Base-by-base conservation (phyloP, 2,329 filamentous ascomycete genomes). In the Incumbomyces delicatus region DNA sequence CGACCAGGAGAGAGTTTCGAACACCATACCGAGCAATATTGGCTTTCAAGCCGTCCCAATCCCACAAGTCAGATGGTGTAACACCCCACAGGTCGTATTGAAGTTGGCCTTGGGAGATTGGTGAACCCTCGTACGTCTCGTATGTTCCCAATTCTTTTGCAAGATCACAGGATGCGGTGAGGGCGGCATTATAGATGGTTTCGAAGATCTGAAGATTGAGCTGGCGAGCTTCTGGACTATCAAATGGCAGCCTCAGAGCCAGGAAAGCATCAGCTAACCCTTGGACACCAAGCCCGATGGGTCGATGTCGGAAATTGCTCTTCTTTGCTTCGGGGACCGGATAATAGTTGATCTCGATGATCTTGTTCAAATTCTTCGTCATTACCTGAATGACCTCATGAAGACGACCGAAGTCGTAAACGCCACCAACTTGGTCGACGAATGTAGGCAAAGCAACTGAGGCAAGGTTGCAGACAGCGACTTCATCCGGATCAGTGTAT, bases 11-110 rank as follows among this genome's bases (percentile, higher is more conserved):
- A 65, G 86, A 94, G 82, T 98, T 98, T 67, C 90, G 89, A 32
- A 95, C 78, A 70, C 92, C 92, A 59, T 94, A 79, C 72, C 94
- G 78, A 63, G 89, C 87, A 64, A 98, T 94, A 68, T 94, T 80
- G 56, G 80, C 83, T 74, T 95, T 94, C 58, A 98, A 75, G 7
- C 78, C 68, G 52, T 82, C 80, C 92, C 92, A 98, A 67, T 98
- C 90, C 92, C 92, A 98, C 17, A 98, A 83, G 58, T 94, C 86
- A 34, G 85, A 85, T 6, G 92, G 92, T 47, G 83, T 95, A 50
- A 94, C 85, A 60, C 87, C 81, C 92, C 92, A 98, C 87, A 98
- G 94, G 67, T 98, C 92, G 61, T 92, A 96, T 68, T 98, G 92
- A 35, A 98, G 85, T 60, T 94, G 86, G 52, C 92, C 92, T 70